Conservation (phyloP, 768 basidiomycete genomes). For the Lactarius vividus region DNA sequence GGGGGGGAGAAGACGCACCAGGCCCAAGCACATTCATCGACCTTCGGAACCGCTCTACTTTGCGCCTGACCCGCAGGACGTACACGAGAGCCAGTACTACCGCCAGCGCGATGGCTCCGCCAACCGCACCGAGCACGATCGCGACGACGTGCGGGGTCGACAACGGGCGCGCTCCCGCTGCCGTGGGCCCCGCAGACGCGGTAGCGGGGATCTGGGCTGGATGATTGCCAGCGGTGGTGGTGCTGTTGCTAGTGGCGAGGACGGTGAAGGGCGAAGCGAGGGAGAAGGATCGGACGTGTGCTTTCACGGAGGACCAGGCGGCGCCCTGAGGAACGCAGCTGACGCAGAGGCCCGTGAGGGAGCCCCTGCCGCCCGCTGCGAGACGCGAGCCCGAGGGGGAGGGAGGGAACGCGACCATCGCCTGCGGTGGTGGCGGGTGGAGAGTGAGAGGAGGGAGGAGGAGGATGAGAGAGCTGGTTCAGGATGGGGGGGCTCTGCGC, state of each 20-base stretch:
- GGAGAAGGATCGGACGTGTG: background rate
- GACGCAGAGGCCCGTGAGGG: background rate
- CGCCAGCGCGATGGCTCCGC: constrained; percentile 1
- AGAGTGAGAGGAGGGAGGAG: background rate
- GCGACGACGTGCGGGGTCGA: background rate
- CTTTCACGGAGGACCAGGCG: background rate
- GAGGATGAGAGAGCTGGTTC: background rate
- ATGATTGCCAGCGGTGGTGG: background rate
- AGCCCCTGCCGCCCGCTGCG: background rate
- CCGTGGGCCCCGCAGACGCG: background rate
- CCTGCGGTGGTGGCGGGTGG: constrained; percentile 20
- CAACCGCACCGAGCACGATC: background rate
- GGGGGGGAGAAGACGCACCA: constrained; percentile 4
- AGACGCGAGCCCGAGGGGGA: background rate
- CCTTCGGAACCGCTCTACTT: constrained; percentile 5
- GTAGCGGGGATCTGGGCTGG: background rate
- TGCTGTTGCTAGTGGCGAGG: background rate
- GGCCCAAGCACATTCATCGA: constrained; percentile 16
- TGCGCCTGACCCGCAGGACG: constrained; percentile 11
- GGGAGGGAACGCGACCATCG: constrained; percentile 8
- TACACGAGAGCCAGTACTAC: constrained; percentile 9
- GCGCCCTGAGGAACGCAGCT: background rate
- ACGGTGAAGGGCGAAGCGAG: background rate
- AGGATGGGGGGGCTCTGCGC: background rate
- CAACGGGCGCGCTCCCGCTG: background rate